Evolutionary conservation across 768 basidiomycete genomes (phyloP).

Genomic region (Lentinula sp.): DNA sequence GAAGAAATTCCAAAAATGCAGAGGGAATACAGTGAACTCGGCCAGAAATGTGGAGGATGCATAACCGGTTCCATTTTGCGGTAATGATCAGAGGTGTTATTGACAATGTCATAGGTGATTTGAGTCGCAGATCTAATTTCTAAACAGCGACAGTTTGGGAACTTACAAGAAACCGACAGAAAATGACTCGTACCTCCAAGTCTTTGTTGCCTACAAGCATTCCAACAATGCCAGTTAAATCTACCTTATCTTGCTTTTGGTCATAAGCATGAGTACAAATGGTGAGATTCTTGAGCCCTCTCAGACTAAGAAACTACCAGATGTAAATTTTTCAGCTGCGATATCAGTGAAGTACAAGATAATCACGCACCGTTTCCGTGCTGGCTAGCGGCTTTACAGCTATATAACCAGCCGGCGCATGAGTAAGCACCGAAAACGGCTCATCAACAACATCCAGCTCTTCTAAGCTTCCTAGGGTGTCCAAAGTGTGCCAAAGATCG

Average conservation of each 20-base stretch:
- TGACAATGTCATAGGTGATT: not conserved
- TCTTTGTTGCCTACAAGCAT: not conserved
- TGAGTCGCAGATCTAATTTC: not conserved
- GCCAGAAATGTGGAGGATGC: not conserved
- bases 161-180: not conserved
- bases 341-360: not conserved
- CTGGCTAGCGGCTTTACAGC: not conserved
- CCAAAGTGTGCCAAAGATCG: not conserved
- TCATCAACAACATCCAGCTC: not conserved
- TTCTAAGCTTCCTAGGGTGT: not conserved
- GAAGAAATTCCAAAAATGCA: not conserved
- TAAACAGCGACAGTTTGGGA: not conserved
- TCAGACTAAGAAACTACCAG: not conserved
- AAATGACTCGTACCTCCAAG: not conserved
- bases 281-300: not conserved
- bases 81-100: not conserved
- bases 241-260: not conserved
- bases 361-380: not conserved
- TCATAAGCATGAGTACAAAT: not conserved
- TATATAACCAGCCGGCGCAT: not conserved
- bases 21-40: not conserved
- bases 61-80: not conserved
- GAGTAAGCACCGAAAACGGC: not conserved
- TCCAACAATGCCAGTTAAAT: not conserved
- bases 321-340: not conserved